These are phyloP conservation scores for Tylopilus orsonianus DNA, from an alignment of 1,284 basidiomycete species.

Conservation along the genomic window DNA sequence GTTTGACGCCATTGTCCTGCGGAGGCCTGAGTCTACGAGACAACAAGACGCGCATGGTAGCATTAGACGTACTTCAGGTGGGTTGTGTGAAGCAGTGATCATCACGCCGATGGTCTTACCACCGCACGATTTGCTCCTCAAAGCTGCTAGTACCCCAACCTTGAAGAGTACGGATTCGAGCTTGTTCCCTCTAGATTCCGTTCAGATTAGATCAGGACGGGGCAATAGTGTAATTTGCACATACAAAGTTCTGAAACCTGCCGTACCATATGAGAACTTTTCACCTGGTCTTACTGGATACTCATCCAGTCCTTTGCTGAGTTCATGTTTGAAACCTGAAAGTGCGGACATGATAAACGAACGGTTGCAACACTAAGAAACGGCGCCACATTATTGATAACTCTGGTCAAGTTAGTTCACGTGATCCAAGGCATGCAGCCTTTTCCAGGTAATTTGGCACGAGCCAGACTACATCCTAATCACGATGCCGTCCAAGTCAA, in stretches of 20 bases:
- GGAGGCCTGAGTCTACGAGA: background rate
- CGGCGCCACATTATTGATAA: too few relatives aligned
- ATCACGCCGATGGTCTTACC: conserved; percentile 96
- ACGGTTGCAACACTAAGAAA: conserved; percentile 1
- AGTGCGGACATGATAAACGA: conserved; percentile 42
- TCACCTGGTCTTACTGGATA: conserved; percentile 66
- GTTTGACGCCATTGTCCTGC: conserved; percentile 98
- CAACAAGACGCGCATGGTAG: background rate
- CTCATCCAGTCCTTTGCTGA: conserved; percentile 51
- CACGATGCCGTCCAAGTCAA: conserved; percentile 44
- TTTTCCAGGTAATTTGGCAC: too few relatives aligned
- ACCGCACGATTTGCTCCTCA: conserved; percentile 87
- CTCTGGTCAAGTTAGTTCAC: background rate
- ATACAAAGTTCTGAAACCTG: conserved; percentile 91
- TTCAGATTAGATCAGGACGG: conserved; percentile 17
- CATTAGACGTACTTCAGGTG: conserved; percentile 70
- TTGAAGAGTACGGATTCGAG: conserved; percentile 95
- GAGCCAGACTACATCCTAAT: conserved; percentile 4
- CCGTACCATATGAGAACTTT: conserved; percentile 88
- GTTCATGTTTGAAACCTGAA: conserved; percentile 23
- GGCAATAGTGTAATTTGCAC: conserved; percentile 33
- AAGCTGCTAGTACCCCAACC: conserved; percentile 86
- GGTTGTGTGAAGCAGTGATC: conserved; percentile 99
- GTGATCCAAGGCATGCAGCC: too few relatives aligned
- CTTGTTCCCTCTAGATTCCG: conserved; percentile 59